Base-by-base conservation (phyloP, 768 basidiomycete genomes). In the Cyclocybe cylindracea region DNA sequence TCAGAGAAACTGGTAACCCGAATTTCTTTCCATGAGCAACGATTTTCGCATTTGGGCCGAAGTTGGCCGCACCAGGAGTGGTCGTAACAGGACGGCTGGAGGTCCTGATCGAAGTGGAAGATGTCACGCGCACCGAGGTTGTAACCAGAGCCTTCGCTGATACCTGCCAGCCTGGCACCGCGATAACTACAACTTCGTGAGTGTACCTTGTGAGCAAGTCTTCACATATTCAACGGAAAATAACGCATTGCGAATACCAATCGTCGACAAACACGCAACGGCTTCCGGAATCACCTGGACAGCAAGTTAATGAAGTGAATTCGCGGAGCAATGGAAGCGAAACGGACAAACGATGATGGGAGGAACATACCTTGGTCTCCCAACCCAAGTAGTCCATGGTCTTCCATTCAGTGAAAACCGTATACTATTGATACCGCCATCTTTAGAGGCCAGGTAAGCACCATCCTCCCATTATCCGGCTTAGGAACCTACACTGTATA, bases 21-120 rank as follows among this genome's bases (percentile, higher is more conserved):
- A 69, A 71, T 39, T 66, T 65, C 61, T 66, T 70, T 48, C 70
- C 69, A 45, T 68, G 67, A 19, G 62, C 60, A 31, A 61, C 57
- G 47, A 70, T 65, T 38, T 66, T 66, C 29, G 51, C 61, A 51
- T 70, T 61, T 5, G 71, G 63, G 10, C 65, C 66, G 14, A 51
- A 56, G 33, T 57, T 50, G 16, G 50, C 31, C 16, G 53, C 46
- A 16, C 59, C 33, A 24, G 24, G 24, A 24, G 24, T 24, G 24
- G 3, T 24, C 24, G 24, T 24, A 3, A 5, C 24, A 24, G 24
- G 24, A 24, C 24, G 24, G 24, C 24, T 24, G 24, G 24, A 24
- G 24, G 24, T 24, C 24, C 24, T 5, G 5, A 24, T 5, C 24
- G 24, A 24, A 24, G 24, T 24, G 24, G 24, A 24, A 24, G 24